Evolutionary conservation across 106 monocot genomes (phyloP).

Genomic region (Dactylorhiza incarnata): DNA sequence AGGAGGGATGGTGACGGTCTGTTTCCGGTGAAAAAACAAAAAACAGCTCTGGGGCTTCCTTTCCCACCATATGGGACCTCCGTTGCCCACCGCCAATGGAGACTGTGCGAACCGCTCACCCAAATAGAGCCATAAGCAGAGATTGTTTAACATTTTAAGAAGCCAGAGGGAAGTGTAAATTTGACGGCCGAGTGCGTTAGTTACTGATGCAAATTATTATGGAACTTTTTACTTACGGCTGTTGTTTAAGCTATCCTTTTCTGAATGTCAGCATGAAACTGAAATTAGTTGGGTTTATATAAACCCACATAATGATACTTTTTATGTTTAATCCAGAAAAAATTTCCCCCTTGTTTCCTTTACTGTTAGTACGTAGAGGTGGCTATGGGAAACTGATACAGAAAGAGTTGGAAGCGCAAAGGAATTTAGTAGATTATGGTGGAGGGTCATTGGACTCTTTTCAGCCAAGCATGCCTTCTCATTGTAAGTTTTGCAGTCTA

Average conservation of each 20-base stretch:
- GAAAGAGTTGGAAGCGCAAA: conserved; percentile 83
- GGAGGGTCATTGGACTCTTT: conserved; percentile 60
- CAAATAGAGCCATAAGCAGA: too few relatives aligned
- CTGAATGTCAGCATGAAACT: not conserved
- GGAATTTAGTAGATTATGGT: conserved; percentile 89
- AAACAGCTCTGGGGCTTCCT: too few relatives aligned
- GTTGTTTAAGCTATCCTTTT: not conserved
- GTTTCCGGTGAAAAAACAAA: too few relatives aligned
- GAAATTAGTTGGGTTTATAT: not conserved
- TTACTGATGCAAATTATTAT: not conserved
- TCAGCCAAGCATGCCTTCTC: conserved; percentile 27
- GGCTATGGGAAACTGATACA: conserved; percentile 98
- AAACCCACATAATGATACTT: not conserved
- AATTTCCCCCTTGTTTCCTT: conserved; percentile 30
- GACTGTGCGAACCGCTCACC: too few relatives aligned
- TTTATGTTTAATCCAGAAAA: not conserved
- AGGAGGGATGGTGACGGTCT: not conserved
- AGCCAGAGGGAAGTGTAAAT: not conserved
- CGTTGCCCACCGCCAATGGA: too few relatives aligned
- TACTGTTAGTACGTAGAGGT: conserved; percentile 65
- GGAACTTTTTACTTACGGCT: not conserved
- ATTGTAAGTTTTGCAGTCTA: conserved; percentile 36
- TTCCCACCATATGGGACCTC: too few relatives aligned
- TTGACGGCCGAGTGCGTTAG: not conserved
- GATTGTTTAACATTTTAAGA: too few relatives aligned